Evolutionary conservation across 106 monocot genomes (phyloP).

Genomic region (Iris macrosiphon): DNA sequence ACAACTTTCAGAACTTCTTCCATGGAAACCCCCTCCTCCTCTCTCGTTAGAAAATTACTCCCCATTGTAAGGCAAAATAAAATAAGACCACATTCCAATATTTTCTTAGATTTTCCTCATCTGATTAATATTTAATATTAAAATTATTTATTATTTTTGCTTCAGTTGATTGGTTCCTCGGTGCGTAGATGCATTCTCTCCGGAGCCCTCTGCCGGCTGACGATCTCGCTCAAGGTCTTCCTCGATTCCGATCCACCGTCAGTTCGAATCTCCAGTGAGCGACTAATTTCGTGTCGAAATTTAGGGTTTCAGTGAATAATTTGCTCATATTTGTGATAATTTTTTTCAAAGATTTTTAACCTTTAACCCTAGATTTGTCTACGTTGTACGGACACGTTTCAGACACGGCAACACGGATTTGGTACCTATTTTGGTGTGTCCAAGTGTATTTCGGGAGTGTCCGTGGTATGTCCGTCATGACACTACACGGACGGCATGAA

Average conservation of each 20-base stretch:
- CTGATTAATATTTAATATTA: not conserved
- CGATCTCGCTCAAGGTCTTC: slow-evolving; percentile 34
- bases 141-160: not conserved
- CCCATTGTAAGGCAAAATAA: slow-evolving; percentile 2
- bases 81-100: not conserved
- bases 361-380: not conserved
- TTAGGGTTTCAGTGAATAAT: not conserved
- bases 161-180: slow-evolving; percentile 39
- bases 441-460: no score
- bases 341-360: no score
- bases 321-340: not conserved
- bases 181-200: slow-evolving; percentile 60
- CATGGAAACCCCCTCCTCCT: not conserved
- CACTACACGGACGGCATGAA: no score
- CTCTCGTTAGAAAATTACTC: slow-evolving; percentile 5
- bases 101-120: not conserved
- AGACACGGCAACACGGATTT: no score
- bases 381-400: no score
- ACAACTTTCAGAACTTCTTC: no score
- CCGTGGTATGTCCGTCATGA: no score
- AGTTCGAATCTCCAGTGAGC: slow-evolving; percentile 45
- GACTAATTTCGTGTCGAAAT: not conserved
- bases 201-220: slow-evolving; percentile 48
- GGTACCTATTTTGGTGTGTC: no score
- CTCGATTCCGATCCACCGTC: slow-evolving; percentile 23